phyloP scores from a whole-genome alignment of 768 basidiomycete genomes.

The Bullera alba region DNA sequence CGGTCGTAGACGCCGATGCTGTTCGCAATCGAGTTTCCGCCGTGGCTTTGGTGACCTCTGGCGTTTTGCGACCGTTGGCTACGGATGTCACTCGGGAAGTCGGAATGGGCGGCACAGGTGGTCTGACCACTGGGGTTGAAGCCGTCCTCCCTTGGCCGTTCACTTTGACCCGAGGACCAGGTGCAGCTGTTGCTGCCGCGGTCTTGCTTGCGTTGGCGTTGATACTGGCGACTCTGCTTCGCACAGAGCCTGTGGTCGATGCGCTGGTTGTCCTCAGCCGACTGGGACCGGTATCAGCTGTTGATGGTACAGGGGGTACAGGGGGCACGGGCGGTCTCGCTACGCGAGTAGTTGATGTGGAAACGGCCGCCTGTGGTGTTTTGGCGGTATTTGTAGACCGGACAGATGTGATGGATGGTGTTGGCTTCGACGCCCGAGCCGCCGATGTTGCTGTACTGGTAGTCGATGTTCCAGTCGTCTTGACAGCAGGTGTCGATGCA shows the following conservation, averaged over 20 bases:
- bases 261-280: not conserved
- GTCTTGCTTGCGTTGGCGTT: not conserved
- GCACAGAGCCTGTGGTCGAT: not conserved
- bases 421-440: not conserved
- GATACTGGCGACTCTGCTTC: not conserved
- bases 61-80: not conserved
- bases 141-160: not conserved
- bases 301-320: too few relatives aligned
- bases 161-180: too few relatives aligned
- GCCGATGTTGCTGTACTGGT: constrained; percentile 12
- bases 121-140: not conserved
- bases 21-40: constrained; percentile 2
- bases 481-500: constrained; percentile 6
- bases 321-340: too few relatives aligned
- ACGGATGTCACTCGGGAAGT: not conserved
- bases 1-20: constrained; percentile 3
- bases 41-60: not conserved
- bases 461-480: constrained; percentile 12
- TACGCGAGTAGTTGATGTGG: too few relatives aligned
- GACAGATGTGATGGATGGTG: not conserved
- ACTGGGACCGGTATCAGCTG: not conserved
- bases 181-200: too few relatives aligned
- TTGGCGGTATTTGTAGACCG: not conserved
- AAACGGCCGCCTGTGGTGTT: not conserved
- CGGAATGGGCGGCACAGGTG: not conserved